Percentiles rank a stretch among this genome's conserved stretches.
These are phyloP conservation scores for Blastocystis hominis DNA, from an alignment of 352 stramenopile species.

Conservation along the genomic window DNA sequence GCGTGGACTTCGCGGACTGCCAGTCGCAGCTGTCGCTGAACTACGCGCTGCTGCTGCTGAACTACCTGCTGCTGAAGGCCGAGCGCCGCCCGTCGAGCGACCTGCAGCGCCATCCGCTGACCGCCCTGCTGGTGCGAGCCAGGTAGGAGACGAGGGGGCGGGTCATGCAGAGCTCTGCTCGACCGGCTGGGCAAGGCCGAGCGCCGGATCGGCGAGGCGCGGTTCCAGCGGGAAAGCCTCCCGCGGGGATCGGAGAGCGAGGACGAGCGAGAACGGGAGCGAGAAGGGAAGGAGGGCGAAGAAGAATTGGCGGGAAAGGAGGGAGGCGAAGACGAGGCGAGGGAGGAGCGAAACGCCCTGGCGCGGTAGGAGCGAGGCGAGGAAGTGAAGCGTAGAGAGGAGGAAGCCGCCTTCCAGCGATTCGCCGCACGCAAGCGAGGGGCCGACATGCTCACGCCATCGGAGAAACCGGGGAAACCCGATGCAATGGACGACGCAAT, in stretches of 20 bases:
- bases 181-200: neutral
- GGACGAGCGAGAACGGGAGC: neutral
- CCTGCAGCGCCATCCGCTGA: neutral
- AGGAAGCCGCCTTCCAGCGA: no score
- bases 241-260: neutral
- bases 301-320: neutral
- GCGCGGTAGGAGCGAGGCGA: constrained; percentile 55
- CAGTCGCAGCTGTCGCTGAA: neutral
- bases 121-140: neutral
- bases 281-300: neutral
- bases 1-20: neutral
- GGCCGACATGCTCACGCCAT: no score
- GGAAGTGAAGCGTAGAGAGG: no score
- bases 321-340: constrained; percentile 53
- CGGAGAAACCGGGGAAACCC: no score
- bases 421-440: no score
- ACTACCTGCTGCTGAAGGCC: constrained; percentile 13
- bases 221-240: neutral
- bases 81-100: neutral
- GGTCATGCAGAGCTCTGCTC: neutral
- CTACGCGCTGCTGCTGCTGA: neutral
- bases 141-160: neutral
- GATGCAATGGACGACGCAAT: no score
- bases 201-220: neutral
- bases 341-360: neutral